phyloP scores from a whole-genome alignment of 768 basidiomycete species.

The Boletus sp. region DNA sequence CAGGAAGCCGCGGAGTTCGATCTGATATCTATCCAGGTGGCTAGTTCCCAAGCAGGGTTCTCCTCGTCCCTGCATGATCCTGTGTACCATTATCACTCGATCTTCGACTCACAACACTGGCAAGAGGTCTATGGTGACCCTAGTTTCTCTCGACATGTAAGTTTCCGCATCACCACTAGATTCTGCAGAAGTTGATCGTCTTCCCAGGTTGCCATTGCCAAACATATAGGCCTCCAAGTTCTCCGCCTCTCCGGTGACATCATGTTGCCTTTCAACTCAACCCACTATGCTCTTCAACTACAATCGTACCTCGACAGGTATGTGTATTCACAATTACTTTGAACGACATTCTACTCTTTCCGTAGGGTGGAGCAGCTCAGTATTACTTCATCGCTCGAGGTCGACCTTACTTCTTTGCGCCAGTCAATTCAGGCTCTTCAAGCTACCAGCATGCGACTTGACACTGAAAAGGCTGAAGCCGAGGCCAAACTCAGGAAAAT shows the following conservation, averaged over 20 bases:
- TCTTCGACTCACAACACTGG: conserved; percentile 73
- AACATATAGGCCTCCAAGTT: conserved; percentile 60
- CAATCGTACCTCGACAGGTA: conserved; percentile 60
- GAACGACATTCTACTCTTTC: conserved; percentile 25
- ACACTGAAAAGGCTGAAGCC: conserved; percentile 56
- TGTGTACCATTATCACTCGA: conserved; percentile 72
- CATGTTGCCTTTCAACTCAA: conserved; percentile 72
- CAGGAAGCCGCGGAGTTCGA: not conserved
- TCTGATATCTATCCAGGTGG: conserved; percentile 24
- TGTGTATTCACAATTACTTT: conserved; percentile 15
- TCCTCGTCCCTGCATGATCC: conserved; percentile 47
- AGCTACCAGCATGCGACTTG: conserved; percentile 51
- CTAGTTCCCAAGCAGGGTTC: conserved; percentile 36
- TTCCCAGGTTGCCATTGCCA: conserved; percentile 60
- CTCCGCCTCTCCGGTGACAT: conserved; percentile 65
- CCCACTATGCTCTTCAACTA: conserved; percentile 72
- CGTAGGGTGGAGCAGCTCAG: conserved; percentile 32
- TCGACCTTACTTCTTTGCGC: conserved; percentile 45
- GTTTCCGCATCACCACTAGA: conserved; percentile 17
- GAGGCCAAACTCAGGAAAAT: conserved; percentile 49
- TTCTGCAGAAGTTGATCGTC: not conserved
- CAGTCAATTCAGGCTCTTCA: conserved; percentile 50
- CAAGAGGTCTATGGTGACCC: conserved; percentile 76
- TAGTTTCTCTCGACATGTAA: conserved; percentile 69
- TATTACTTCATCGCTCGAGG: conserved; percentile 41